Conservation (phyloP, 2,329 filamentous ascomycete genomes). For the Nakataea oryzae region DNA sequence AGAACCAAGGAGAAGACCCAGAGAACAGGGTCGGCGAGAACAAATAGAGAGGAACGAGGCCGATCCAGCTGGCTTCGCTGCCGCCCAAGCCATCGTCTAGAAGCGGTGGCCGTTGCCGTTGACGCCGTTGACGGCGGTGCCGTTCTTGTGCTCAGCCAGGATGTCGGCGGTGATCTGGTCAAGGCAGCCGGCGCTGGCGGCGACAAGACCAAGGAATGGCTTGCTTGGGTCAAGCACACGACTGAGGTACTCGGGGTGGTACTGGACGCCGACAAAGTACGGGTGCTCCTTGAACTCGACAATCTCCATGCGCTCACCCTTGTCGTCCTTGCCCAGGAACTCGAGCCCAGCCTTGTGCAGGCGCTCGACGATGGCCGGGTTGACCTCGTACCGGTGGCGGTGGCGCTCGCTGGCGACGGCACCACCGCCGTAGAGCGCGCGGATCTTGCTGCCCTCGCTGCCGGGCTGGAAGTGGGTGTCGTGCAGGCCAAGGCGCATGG, state of each 20-base stretch:
- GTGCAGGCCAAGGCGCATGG: constrained; percentile 66
- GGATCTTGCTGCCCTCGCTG: constrained; percentile 61
- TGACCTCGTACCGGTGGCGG: constrained; percentile 73
- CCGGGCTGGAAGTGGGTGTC: constrained; percentile 59
- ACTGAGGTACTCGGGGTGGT: constrained; percentile 77
- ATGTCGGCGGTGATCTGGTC: constrained; percentile 27
- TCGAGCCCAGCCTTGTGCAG: constrained; percentile 54
- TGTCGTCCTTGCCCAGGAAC: constrained; percentile 68
- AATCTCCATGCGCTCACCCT: constrained; percentile 65
- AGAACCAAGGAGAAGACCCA: background rate
- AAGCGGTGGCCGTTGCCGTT: background rate
- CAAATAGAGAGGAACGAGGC: background rate
- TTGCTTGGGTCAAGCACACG: constrained; percentile 64
- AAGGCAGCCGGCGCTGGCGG: constrained; percentile 61
- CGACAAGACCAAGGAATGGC: constrained; percentile 77
- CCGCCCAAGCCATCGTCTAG: background rate
- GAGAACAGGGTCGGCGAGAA: background rate
- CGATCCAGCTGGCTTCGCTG: too few species aligned
- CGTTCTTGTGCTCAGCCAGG: constrained; percentile 9
- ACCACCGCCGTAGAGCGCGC: constrained; percentile 52
- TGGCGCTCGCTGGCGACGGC: constrained; percentile 54
- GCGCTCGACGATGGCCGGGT: constrained; percentile 54
- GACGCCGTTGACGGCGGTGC: constrained; percentile 9
- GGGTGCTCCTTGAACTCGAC: constrained; percentile 68
- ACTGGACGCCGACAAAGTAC: constrained; percentile 65